These are phyloP conservation scores for Stephania japonica DNA, from an alignment of 164 flowering plant species.

Conservation along the genomic window DNA sequence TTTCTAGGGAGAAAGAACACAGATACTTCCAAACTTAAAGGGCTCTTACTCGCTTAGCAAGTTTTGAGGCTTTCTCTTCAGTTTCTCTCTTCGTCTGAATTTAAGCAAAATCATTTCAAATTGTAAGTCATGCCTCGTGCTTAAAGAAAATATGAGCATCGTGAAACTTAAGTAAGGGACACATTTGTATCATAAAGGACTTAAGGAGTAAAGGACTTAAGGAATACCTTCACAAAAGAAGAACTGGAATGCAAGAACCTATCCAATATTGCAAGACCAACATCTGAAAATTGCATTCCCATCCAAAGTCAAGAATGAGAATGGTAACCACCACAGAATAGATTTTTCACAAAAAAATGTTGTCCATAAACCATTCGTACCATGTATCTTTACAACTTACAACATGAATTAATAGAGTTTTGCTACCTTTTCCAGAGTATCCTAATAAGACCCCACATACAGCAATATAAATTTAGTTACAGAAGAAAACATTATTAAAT, in stretches of 20 bases:
- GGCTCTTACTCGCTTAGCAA: slow-evolving; percentile 81
- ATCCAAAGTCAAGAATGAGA: not conserved
- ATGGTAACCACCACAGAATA: not conserved
- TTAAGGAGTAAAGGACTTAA: slow-evolving; percentile 4
- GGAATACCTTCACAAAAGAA: slow-evolving; percentile 46
- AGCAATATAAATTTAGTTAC: not conserved
- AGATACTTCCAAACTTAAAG: slow-evolving; percentile 8
- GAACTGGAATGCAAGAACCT: slow-evolving; percentile 65
- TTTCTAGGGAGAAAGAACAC: slow-evolving; percentile 4
- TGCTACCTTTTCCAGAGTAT: not conserved
- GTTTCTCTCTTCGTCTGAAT: slow-evolving; percentile 50
- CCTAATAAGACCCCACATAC: not conserved
- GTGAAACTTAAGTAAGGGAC: not conserved
- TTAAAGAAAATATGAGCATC: no score
- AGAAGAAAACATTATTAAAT: no score
- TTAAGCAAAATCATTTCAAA: slow-evolving; percentile 27
- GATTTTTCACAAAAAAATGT: not conserved
- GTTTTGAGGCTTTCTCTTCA: slow-evolving; percentile 63
- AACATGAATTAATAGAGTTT: not conserved
- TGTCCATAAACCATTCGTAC: not conserved
- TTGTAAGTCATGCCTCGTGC: slow-evolving; percentile 22
- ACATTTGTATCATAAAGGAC: slow-evolving; percentile 7
- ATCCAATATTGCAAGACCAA: slow-evolving; percentile 81
- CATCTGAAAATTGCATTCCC: slow-evolving; percentile 47
- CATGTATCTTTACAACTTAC: not conserved